A percentile compares a stretch with the other conserved stretches of the same genome.
phyloP scores from a whole-genome alignment of 1,284 basidiomycete genomes.

The Ustilago tritici region DNA sequence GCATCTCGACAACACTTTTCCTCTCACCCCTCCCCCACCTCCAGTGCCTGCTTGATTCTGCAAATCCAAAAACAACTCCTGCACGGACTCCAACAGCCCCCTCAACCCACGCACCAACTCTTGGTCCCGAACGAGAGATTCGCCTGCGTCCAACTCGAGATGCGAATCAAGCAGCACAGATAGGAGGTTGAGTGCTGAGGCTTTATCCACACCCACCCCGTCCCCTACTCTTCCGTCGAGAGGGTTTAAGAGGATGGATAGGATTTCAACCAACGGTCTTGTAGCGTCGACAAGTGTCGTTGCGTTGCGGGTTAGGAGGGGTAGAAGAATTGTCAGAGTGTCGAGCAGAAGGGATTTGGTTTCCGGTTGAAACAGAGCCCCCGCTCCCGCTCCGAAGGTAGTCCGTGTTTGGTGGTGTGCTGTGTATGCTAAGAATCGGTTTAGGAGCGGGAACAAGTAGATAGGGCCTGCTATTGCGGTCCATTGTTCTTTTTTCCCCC shows the following conservation, averaged over 20 bases:
- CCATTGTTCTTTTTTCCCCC: constrained; percentile 1
- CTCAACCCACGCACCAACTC: not conserved
- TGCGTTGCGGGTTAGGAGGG: not conserved
- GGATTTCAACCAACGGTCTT: not conserved
- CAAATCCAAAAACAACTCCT: constrained; percentile 7
- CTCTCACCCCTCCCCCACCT: not conserved
- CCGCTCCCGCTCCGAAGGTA: constrained; percentile 72
- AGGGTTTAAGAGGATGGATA: not conserved
- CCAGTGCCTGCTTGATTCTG: not conserved
- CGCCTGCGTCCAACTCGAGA: not conserved
- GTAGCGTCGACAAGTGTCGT: not conserved
- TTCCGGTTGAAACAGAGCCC: constrained; percentile 81
- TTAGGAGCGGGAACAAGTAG: constrained; percentile 83
- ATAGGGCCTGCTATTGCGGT: constrained; percentile 49
- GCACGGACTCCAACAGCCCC: not conserved
- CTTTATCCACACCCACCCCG: not conserved
- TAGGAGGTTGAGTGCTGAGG: constrained; percentile 11
- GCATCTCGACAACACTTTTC: constrained; percentile 11
- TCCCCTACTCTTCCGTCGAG: not conserved
- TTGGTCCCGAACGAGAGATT: not conserved
- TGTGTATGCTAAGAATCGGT: constrained; percentile 79
- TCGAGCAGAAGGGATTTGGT: constrained; percentile 81
- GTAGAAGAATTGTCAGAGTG: constrained; percentile 76
- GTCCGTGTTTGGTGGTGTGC: not conserved
- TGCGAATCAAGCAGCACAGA: constrained; percentile 1